Base-by-base conservation (phyloP, 495 filamentous ascomycete species). In the Hypoxylon cercidicola region DNA sequence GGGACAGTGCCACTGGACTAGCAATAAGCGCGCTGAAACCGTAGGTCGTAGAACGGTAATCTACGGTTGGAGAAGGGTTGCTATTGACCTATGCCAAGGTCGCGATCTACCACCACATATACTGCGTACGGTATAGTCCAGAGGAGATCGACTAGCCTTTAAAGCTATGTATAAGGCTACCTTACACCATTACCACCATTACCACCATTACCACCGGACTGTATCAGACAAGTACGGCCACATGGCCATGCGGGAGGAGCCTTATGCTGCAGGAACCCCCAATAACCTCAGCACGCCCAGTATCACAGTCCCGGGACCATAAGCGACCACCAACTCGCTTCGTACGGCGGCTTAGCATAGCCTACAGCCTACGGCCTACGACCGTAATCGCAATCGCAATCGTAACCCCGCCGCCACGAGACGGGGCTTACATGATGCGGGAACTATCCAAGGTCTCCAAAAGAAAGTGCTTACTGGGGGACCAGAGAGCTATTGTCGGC, bases 381-480 rank as follows among this genome's bases (percentile, higher is more conserved):
- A 25, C 2, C 23, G 2, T 25, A 25, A 45, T 3, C 10, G 10
- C 16, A 11, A 45, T 21, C 60, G 30, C 60, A 52, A 19, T 47
- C 20, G 34, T 46, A 46, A 57, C 51, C 37, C 60, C 47, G 45
- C 23, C 32, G 41, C 47, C 57, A 62, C 64, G 30, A 62, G 53
- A 51, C 30, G 5, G 41, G 23, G 19, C 34, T 50, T 30, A 37
- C 50, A 60, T 55, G 56, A 56, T 37, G 41, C 47, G 57, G 57
- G 37, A 55, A 53, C 51, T 53, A 57, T 7, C 30, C 47, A 57
- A 52, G 46, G 12, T 39, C 40, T 11, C 3, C 3, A 37, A 67
- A 62, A 66, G 52, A 67, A 67, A 39, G 64, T 67, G 58, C 64
- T 67, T 62, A 67, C 64, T 51, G 30, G 30, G n/a, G n/a, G n/a